These are phyloP conservation scores for Penicillium cosmopolitanum DNA, from an alignment of 495 filamentous ascomycete genomes.

Conservation along the genomic window DNA sequence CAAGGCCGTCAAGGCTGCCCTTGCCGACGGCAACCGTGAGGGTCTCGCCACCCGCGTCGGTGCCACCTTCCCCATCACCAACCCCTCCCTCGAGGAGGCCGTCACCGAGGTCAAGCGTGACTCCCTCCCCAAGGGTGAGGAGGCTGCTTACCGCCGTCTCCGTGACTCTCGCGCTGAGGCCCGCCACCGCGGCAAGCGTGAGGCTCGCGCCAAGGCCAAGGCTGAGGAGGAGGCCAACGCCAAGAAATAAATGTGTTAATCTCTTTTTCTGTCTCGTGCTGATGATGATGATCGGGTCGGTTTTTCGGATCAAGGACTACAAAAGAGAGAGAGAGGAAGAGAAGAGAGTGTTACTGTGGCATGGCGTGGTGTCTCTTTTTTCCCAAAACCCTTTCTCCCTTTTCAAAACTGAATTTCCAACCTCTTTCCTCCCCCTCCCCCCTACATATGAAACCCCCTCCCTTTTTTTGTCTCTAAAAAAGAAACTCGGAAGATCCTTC, in stretches of 20 bases:
- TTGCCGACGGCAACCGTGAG: conserved; percentile 55
- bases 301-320: conserved; percentile 45
- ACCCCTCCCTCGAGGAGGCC: conserved; percentile 58
- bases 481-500: conserved; percentile 47
- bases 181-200: conserved; percentile 76
- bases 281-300: conserved; percentile 55
- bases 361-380: conserved; percentile 46
- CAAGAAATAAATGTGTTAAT: conserved; percentile 80
- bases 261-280: conserved; percentile 42
- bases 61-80: conserved; percentile 70
- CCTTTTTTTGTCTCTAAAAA: conserved; percentile 18
- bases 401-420: conserved; percentile 16
- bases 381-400: conserved; percentile 26
- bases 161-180: conserved; percentile 86
- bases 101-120: conserved; percentile 81
- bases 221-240: conserved; percentile 82
- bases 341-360: conserved; percentile 34
- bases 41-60: conserved; percentile 58
- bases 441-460: conserved; percentile 28
- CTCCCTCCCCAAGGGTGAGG: conserved; percentile 73
- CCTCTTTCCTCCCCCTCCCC: conserved; percentile 12
- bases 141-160: conserved; percentile 83
- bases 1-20: conserved; percentile 65
- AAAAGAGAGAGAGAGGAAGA: conserved; percentile 15
- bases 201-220: conserved; percentile 94